Conservation (phyloP, 768 basidiomycete species). For the Pleurotus eryngii region DNA sequence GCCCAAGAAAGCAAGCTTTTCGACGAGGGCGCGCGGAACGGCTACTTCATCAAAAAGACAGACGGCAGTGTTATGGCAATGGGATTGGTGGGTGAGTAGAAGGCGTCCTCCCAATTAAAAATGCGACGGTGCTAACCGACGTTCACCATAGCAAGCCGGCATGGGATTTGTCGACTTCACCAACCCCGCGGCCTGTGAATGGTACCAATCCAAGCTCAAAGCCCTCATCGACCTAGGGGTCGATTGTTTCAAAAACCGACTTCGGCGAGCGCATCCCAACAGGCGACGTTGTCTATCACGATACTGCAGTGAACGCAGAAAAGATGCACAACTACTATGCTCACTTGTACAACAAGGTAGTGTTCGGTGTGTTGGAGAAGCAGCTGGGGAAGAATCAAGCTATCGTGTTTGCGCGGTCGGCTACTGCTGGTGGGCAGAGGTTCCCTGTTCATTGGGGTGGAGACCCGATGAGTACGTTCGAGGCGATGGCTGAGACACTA, state of each 20-base stretch:
- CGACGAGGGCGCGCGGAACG: conserved; percentile 37
- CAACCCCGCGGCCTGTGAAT: conserved; percentile 38
- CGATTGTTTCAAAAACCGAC: conserved; percentile 38
- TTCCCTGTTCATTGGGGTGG: conserved; percentile 41
- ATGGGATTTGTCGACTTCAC: conserved; percentile 44
- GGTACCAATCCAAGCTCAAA: conserved; percentile 39
- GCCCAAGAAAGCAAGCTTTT: conserved; percentile 37
- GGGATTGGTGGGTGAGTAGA: conserved; percentile 33
- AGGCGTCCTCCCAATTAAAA: no score
- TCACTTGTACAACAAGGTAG: conserved; percentile 38
- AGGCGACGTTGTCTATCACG: conserved; percentile 33
- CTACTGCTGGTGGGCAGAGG: conserved; percentile 43
- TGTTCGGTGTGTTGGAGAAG: conserved; percentile 36
- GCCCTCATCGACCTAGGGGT: conserved; percentile 39
- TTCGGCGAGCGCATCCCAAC: conserved; percentile 33
- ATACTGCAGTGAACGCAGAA: conserved; percentile 20
- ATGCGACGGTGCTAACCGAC: background rate
- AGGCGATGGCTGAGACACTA: conserved; percentile 47
- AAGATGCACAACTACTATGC: conserved; percentile 29
- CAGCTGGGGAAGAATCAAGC: conserved; percentile 36
- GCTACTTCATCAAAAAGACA: conserved; percentile 43
- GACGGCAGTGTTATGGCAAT: conserved; percentile 38
- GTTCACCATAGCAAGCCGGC: conserved; percentile 31
- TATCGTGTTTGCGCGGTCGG: conserved; percentile 43
- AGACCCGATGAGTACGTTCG: conserved; percentile 43